These are phyloP conservation scores for Hypoxylon cercidicola DNA, from an alignment of 495 filamentous ascomycete genomes.

Conservation along the genomic window DNA sequence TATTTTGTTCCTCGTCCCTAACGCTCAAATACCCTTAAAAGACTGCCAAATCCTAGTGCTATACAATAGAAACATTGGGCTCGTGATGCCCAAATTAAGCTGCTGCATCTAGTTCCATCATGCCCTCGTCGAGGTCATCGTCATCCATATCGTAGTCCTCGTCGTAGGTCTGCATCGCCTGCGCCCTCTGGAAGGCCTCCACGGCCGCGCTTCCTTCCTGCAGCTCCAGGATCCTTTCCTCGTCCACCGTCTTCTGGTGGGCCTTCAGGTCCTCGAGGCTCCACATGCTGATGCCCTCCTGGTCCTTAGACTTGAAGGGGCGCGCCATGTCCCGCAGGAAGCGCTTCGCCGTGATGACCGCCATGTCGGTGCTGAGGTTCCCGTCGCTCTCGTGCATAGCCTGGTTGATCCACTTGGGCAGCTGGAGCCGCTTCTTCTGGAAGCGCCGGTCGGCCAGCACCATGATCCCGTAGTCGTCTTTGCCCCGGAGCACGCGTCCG, in stretches of 20 bases:
- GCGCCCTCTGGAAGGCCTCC: slow-evolving; percentile 32
- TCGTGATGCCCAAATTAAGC: not conserved
- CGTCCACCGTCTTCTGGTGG: slow-evolving; percentile 80
- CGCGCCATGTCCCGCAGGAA: slow-evolving; percentile 92
- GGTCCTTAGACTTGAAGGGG: slow-evolving; percentile 82
- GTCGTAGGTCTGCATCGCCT: slow-evolving; percentile 29
- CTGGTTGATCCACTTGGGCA: slow-evolving; percentile 98
- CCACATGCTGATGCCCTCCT: slow-evolving; percentile 95
- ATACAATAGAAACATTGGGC: slow-evolving; percentile 3
- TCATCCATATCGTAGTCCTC: slow-evolving; percentile 70
- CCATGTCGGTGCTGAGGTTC: slow-evolving; percentile 95
- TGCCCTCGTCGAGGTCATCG: slow-evolving; percentile 68
- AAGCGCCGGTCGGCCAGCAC: slow-evolving; percentile 94
- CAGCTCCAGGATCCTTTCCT: slow-evolving; percentile 63
- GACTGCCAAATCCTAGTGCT: slow-evolving; percentile 10
- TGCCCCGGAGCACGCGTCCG: slow-evolving; percentile 93
- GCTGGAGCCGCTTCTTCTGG: slow-evolving; percentile 84
- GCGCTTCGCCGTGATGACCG: slow-evolving; percentile 84
- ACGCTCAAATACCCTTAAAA: slow-evolving; percentile 6
- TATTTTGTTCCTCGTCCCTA: not conserved
- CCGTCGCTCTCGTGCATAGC: slow-evolving; percentile 83
- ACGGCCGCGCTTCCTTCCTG: slow-evolving; percentile 36
- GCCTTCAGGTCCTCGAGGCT: slow-evolving; percentile 76
- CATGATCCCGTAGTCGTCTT: slow-evolving; percentile 99
- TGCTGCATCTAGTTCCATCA: slow-evolving; percentile 67